A percentile compares a stretch with the other conserved stretches of the same genome.
Evolutionary conservation across 176 grass and related monocot genomes (phyloP).

Genomic region (Phyllostachys edulis): DNA sequence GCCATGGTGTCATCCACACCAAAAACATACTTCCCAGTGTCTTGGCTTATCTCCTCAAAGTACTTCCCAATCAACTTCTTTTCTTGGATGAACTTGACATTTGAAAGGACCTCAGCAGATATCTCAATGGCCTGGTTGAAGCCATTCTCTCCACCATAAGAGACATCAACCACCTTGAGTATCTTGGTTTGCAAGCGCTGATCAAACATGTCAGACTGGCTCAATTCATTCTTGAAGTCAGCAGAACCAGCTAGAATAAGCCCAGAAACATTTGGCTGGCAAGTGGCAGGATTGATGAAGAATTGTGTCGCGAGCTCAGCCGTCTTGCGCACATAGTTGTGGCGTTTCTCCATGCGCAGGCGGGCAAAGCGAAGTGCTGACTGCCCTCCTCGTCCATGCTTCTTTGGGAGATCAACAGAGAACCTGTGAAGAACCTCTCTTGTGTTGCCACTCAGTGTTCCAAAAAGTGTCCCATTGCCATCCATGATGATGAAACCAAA

Average conservation of each 20-base stretch:
- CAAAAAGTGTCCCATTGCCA: slow-evolving; percentile 43
- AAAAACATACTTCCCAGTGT: slow-evolving; percentile 42
- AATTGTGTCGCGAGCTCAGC: slow-evolving; percentile 39
- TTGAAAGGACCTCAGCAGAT: slow-evolving; percentile 36
- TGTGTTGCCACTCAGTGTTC: slow-evolving; percentile 39
- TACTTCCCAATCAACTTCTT: slow-evolving; percentile 48
- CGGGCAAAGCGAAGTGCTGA: slow-evolving; percentile 46
- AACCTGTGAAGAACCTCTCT: slow-evolving; percentile 44
- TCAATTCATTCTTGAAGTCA: slow-evolving; percentile 47
- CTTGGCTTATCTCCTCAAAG: slow-evolving; percentile 46
- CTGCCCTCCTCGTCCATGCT: slow-evolving; percentile 47
- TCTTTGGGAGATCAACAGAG: slow-evolving; percentile 50
- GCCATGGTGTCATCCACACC: slow-evolving; percentile 42
- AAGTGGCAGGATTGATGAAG: slow-evolving; percentile 45
- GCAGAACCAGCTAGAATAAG: slow-evolving; percentile 50
- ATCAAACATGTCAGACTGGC: slow-evolving; percentile 53
- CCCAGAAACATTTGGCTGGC: slow-evolving; percentile 48
- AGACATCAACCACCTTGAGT: slow-evolving; percentile 47
- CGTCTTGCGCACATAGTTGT: slow-evolving; percentile 42
- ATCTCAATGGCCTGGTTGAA: slow-evolving; percentile 51
- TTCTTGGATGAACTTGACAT: slow-evolving; percentile 48
- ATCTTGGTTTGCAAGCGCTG: slow-evolving; percentile 34
- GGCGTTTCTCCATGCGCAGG: slow-evolving; percentile 48
- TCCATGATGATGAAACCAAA: slow-evolving; percentile 52
- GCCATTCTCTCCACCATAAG: slow-evolving; percentile 49